Evolutionary conservation across 305 asterid genomes (phyloP).

Genomic region (Fraxinus paxiana): DNA sequence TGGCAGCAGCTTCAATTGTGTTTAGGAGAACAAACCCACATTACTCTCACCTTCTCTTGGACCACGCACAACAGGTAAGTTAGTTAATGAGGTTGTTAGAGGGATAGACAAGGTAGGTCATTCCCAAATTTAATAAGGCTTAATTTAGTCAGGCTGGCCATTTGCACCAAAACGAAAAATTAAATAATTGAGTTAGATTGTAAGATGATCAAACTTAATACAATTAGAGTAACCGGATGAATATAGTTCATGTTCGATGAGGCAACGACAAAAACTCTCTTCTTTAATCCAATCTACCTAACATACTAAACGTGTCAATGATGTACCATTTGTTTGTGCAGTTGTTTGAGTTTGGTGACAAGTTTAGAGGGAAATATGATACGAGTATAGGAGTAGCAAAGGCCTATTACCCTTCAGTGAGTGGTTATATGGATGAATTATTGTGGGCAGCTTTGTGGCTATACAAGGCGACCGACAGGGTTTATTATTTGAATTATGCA

Average conservation of each 20-base stretch:
- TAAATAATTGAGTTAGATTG: background rate
- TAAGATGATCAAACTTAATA: background rate
- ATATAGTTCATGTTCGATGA: background rate
- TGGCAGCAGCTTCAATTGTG: conserved; percentile 57
- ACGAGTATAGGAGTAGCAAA: conserved; percentile 59
- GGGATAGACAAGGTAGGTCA: too few relatives aligned
- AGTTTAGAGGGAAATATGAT: conserved; percentile 72
- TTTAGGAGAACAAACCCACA: conserved; percentile 62
- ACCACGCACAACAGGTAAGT: conserved; percentile 38
- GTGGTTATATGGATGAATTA: conserved; percentile 38
- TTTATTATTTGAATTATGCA: conserved; percentile 53
- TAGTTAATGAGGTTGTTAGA: too few relatives aligned
- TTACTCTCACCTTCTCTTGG: conserved; percentile 65
- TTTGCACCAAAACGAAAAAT: background rate
- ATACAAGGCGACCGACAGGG: conserved; percentile 65
- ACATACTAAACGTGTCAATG: background rate
- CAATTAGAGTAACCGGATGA: background rate
- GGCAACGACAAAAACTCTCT: background rate
- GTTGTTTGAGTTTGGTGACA: conserved; percentile 79
- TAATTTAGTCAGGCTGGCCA: background rate
- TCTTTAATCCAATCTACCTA: background rate
- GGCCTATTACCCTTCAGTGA: conserved; percentile 78
- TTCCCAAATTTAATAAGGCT: too few relatives aligned
- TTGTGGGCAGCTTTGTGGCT: conserved; percentile 92
- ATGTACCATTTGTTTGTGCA: conserved; percentile 29